phyloP scores from a whole-genome alignment of 305 asterid species.

The Coffea humblotiana region DNA sequence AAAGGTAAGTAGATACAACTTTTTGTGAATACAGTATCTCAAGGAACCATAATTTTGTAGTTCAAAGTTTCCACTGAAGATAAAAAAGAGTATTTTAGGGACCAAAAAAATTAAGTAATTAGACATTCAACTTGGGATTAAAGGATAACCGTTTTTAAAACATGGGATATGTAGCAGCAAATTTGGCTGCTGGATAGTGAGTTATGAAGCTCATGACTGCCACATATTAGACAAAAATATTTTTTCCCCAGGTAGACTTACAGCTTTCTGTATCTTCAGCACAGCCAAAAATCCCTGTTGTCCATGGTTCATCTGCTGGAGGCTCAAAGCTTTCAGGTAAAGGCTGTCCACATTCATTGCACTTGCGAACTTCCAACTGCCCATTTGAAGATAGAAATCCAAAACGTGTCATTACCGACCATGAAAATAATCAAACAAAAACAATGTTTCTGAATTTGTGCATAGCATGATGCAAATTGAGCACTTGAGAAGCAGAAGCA shows the following conservation, averaged over 20 bases:
- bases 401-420: neutral
- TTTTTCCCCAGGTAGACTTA: constrained; percentile 35
- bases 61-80: neutral
- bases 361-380: constrained; percentile 79
- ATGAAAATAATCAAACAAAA: constrained; percentile 1
- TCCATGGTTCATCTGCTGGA: constrained; percentile 96
- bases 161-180: neutral
- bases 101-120: neutral
- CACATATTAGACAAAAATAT: neutral
- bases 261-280: constrained; percentile 80
- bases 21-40: neutral
- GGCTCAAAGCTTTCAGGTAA: constrained; percentile 92
- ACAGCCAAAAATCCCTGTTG: constrained; percentile 82
- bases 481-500: neutral
- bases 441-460: neutral
- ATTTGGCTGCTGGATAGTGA: neutral
- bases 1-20: neutral
- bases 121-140: neutral
- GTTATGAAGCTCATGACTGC: neutral
- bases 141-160: neutral
- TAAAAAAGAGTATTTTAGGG: neutral
- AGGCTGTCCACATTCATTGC: constrained; percentile 92
- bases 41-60: neutral
- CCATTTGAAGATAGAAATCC: constrained; percentile 22
- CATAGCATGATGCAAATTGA: neutral